Base-by-base conservation (phyloP, 2,329 filamentous ascomycete genomes). In the Mycosphaerella sp. region DNA sequence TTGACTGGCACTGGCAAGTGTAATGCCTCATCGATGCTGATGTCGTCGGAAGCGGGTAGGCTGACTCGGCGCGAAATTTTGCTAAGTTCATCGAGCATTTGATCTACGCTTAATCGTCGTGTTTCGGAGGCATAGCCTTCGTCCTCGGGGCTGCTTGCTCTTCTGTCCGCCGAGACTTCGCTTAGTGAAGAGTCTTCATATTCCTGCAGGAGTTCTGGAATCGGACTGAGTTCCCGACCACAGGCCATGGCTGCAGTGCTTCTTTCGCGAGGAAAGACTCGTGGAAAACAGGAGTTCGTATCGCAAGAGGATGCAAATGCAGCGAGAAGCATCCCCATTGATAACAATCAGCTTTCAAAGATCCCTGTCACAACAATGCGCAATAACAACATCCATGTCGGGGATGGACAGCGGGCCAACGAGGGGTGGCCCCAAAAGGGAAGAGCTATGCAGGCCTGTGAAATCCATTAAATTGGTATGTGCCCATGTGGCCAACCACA, bases 301-400 rank as follows among this genome's bases (percentile, higher is more conserved):
- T 9, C 4, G 12, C 4, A 38, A 29, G 5, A 3, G 26, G 5
- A 29, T 29, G 5, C 26, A 29, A 29, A 29, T 29, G 6, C 26
- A 29, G 26, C 26, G 26, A 29, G 26, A 29, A 29, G 26, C 26
- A 29, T 29, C 26, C 26, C 26, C 5, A 29, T 29, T 29, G 26
- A 29, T 29, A 29, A 29, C 12, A 38, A 38, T 3, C 4, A 38
- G 6, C 10, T 38, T 38, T 11, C 34, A 38, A n/a, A 38, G 10
- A 38, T 38, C 34, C 34, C 34, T 38, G 34, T 38, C 10, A 38
- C 34, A 38, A 38, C 34, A 38, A 38, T 11, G 12, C 34, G 26
- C 41, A 51, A 51, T 31, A 51, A 51, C 48, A 45, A 34, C 11
- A 51, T 45, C 41, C 48, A 51, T 51, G 48, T 51, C 48, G 40